Conservation (phyloP, 2,329 filamentous ascomycete genomes). For the Mariannaea sp. region DNA sequence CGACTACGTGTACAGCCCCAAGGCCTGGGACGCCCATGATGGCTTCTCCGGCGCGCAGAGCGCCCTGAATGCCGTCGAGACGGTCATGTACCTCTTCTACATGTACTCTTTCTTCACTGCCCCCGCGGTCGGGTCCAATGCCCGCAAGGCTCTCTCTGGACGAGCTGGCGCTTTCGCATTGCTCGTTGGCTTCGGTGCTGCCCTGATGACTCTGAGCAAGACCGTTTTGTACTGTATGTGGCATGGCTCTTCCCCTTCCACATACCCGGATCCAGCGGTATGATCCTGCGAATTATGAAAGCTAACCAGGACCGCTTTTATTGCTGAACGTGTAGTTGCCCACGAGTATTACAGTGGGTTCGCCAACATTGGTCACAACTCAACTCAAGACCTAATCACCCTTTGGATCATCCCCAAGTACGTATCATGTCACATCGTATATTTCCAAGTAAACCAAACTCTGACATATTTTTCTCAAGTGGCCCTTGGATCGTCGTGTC, state of each 20-base stretch:
- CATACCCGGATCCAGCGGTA: not conserved
- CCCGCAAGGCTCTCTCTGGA: slow-evolving; percentile 47
- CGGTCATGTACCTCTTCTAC: slow-evolving; percentile 66
- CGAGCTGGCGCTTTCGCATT: slow-evolving; percentile 51
- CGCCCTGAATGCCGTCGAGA: slow-evolving; percentile 71
- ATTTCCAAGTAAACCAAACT: not conserved
- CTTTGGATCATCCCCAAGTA: slow-evolving; percentile 66
- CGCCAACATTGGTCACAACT: slow-evolving; percentile 63
- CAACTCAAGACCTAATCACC: slow-evolving; percentile 48
- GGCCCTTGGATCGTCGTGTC: slow-evolving; percentile 61
- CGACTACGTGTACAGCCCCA: slow-evolving; percentile 82
- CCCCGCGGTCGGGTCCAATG: slow-evolving; percentile 23
- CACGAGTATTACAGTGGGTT: slow-evolving; percentile 62
- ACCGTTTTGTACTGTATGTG: slow-evolving; percentile 64
- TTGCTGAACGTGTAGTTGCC: slow-evolving; percentile 51
- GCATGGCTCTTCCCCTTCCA: not conserved
- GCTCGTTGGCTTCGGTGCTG: slow-evolving; percentile 56
- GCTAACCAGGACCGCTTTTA: not conserved
- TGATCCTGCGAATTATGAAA: not conserved
- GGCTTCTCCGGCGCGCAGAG: slow-evolving; percentile 82
- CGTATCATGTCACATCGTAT: slow-evolving; percentile 31
- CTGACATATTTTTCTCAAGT: slow-evolving; percentile 40
- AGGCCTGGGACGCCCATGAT: slow-evolving; percentile 67
- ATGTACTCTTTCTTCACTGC: slow-evolving; percentile 43
- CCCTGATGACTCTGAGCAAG: slow-evolving; percentile 66